Evolutionary conservation across 2,329 filamentous ascomycete genomes (phyloP), one percentile per base, ranked within the genome.

Genomic region (Calonectria henricotiae): DNA sequence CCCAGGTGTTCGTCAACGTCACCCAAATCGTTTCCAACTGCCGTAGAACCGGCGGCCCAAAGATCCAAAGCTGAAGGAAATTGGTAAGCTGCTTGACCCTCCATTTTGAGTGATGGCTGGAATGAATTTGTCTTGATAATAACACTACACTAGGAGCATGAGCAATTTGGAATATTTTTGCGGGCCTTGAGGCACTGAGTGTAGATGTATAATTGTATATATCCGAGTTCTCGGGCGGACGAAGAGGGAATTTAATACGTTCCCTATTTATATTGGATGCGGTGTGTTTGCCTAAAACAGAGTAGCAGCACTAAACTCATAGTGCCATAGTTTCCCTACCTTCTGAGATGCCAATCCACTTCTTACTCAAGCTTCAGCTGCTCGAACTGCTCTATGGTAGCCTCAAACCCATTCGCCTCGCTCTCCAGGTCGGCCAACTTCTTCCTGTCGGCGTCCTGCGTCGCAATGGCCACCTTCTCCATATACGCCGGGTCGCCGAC

Each of bases 301-400:
- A 30, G 7, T 30, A 30, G 4, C 4, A 7, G 27, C 7, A 30
- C 7, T 30, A 7, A 30, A 30, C 27, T 30, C 27, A 30, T 1
- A 30, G 7, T 7, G 27, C 27, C 27, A 5, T 30, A 30, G 4
- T 30, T 4, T 30, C 4, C 4, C 27, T 7, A 30, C 7, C 27
- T 4, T 7, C 27, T 30, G 27, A 4, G 7, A 30, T 30, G 27
- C 27, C 27, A 30, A 30, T 30, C 7, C 27, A 30, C 35, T 37
- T 11, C 30, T 15, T 25, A 61, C 80, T 85, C 83, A 4, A 90
- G 76, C 87, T 95, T 97, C 82, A 98, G 83, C 79, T 89, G 89
- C 87, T 97, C 92, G 83, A 98, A 96, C 83, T 96, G 93, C 83
- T 90, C 90, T 76, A 98, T 92, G 73, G 93, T 95, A 81, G 92